Conservation (phyloP, 2,329 filamentous ascomycete genomes). For the Aschersonia sp. region DNA sequence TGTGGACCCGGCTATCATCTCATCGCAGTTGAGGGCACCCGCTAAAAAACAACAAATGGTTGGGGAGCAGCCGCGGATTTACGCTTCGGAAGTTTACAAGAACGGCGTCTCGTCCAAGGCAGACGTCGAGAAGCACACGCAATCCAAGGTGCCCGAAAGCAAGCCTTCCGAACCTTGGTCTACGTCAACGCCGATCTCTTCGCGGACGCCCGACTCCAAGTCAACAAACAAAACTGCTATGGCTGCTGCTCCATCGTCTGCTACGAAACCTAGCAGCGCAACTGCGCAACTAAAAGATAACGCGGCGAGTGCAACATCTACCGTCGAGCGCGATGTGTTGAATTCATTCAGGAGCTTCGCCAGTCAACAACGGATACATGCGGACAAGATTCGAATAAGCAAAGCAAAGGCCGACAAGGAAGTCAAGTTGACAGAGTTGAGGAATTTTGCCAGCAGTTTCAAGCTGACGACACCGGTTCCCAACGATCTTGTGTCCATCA, state of each 20-base stretch:
- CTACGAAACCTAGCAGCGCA: constrained; percentile 22
- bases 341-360: constrained; percentile 53
- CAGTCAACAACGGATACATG: constrained; percentile 36
- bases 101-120: constrained; percentile 15
- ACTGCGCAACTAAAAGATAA: constrained; percentile 24
- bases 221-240: constrained; percentile 9
- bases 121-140: constrained; percentile 11
- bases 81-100: constrained; percentile 13
- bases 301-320: constrained; percentile 31
- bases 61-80: constrained; percentile 10
- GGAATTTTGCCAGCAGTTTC: constrained; percentile 89
- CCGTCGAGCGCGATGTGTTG: constrained; percentile 47
- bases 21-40: constrained; percentile 52
- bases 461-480: constrained; percentile 90
- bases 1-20: constrained; percentile 82
- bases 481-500: constrained; percentile 79
- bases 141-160: constrained; percentile 15
- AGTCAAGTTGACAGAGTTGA: constrained; percentile 83
- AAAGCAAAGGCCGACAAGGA: constrained; percentile 68
- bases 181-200: constrained; percentile 8
- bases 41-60: constrained; percentile 20
- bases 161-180: constrained; percentile 19
- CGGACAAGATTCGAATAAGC: constrained; percentile 39
- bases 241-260: constrained; percentile 17
- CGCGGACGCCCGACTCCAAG: constrained; percentile 15